phyloP scores from a whole-genome alignment of 1,139 yeast genomes.

The Debaryomycetaceae sp. region DNA sequence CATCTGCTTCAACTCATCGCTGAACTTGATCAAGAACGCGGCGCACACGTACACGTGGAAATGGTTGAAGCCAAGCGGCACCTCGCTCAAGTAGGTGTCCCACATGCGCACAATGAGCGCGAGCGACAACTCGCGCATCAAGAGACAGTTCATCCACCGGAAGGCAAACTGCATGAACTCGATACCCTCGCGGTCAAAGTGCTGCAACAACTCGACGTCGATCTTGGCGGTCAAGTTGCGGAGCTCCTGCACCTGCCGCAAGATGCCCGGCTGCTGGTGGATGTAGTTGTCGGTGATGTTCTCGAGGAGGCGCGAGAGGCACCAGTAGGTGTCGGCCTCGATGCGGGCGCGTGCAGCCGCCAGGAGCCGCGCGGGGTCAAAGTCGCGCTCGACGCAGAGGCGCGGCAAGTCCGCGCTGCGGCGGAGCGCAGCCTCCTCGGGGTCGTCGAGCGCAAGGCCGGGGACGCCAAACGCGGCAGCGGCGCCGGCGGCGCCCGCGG shows the following conservation, averaged over 20 bases:
- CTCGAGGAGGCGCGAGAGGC: conserved; percentile 81
- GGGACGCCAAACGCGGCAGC: conserved; percentile 8
- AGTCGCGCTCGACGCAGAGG: conserved; percentile 22
- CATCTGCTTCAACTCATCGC: conserved; percentile 71
- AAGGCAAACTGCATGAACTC: conserved; percentile 94
- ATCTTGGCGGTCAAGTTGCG: conserved; percentile 75
- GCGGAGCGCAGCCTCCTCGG: not conserved
- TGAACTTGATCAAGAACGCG: conserved; percentile 90
- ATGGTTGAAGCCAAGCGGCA: conserved; percentile 81
- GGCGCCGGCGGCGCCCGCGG: not conserved
- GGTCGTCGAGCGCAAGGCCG: not conserved
- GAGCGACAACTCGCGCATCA: conserved; percentile 89
- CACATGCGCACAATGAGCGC: conserved; percentile 86
- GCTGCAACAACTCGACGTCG: conserved; percentile 67
- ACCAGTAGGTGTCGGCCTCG: conserved; percentile 98
- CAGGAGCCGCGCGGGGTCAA: conserved; percentile 65
- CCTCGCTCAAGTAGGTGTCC: conserved; percentile 94
- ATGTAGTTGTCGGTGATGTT: conserved; percentile 95
- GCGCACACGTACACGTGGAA: conserved; percentile 98
- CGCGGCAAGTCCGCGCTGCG: conserved; percentile 1
- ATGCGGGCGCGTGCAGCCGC: conserved; percentile 39
- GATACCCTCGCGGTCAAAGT: conserved; percentile 73
- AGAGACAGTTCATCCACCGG: conserved; percentile 97
- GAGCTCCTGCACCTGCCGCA: conserved; percentile 81
- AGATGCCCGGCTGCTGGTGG: conserved; percentile 96